Evolutionary conservation across 306 rosid species (phyloP), one percentile per base, ranked within the genome.

Genomic region (Urtica urens): DNA sequence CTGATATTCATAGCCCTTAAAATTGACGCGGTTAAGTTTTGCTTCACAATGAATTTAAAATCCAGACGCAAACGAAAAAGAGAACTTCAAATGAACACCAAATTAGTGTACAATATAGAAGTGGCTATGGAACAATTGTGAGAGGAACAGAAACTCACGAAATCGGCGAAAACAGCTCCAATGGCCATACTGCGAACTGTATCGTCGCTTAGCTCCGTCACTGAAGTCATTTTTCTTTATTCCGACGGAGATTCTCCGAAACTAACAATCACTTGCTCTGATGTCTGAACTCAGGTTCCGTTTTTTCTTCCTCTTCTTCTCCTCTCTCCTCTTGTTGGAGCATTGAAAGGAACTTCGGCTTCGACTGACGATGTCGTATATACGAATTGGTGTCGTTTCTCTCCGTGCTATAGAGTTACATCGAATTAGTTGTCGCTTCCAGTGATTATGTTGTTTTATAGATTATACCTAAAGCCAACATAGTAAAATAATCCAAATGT

Each of bases 141-240:
- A 18, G 40, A 13, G n/a, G 33, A 8, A 16, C n/a, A 8, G 10
- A 20, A 22, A 40, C 80, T 76, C 53, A 88, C 97, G 38, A 74
- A 90, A 69, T 90, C 97, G 5, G 97, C 72, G 73, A 90, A 81
- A 23, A 90, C 82, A 5, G 97, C 93, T 57, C 82, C 95, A 0
- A 84, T 64, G 45, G 94, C 66, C 97, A 90, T 90, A 67, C 76
- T 74, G 49, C 92, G 85, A 33, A 84, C 69, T 3, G 59, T 66
- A 43, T 59, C 80, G 26, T 81, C 92, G 66, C 81, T 77, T 17
- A 84, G 80, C 75, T 78, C 94, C n/a, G 80, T 53, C 23, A 81
- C 58, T 54, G 84, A 41, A 67, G 70, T 66, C 63, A 11, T 43
- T 46, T 19, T 15, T 14, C 1, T 37, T 24, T 38, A 13, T 14